phyloP scores from a whole-genome alignment of 2,329 filamentous ascomycete genomes.

The Cercospora janseana region DNA sequence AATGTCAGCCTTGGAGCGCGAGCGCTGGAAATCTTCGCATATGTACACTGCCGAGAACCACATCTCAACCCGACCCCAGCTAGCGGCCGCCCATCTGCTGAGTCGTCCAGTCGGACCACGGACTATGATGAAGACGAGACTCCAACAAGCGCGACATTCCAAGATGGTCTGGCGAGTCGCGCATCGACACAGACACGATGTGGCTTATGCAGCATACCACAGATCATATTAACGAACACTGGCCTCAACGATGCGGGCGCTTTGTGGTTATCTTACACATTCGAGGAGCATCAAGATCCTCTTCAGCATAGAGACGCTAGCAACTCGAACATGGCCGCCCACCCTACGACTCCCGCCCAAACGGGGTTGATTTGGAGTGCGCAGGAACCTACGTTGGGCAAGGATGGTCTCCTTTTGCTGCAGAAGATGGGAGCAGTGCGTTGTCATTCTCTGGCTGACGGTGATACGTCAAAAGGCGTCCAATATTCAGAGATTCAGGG shows the following conservation, averaged over 20 bases:
- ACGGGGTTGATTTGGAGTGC: conserved; percentile 40
- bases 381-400: conserved; percentile 31
- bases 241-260: conserved; percentile 41
- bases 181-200: conserved; percentile 29
- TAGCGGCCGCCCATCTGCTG: conserved; percentile 26
- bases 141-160: not conserved
- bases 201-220: conserved; percentile 43
- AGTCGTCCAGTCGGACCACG: conserved; percentile 27
- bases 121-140: conserved; percentile 12
- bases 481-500: not conserved
- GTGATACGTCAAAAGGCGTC: conserved; percentile 10
- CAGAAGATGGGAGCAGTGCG: conserved; percentile 36
- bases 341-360: conserved; percentile 29
- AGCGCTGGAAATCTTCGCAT: conserved; percentile 48
- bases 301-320: conserved; percentile 37
- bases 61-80: conserved; percentile 35
- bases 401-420: conserved; percentile 38
- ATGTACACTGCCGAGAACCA: conserved; percentile 42
- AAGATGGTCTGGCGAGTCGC: conserved; percentile 23
- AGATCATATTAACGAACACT: conserved; percentile 39
- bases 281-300: conserved; percentile 42
- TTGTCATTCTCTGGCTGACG: conserved; percentile 23
- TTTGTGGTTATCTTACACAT: conserved; percentile 43
- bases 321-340: conserved; percentile 36
- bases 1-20: conserved; percentile 44